Conservation (phyloP, 1,284 basidiomycete genomes). For the Peniophora sp. region DNA sequence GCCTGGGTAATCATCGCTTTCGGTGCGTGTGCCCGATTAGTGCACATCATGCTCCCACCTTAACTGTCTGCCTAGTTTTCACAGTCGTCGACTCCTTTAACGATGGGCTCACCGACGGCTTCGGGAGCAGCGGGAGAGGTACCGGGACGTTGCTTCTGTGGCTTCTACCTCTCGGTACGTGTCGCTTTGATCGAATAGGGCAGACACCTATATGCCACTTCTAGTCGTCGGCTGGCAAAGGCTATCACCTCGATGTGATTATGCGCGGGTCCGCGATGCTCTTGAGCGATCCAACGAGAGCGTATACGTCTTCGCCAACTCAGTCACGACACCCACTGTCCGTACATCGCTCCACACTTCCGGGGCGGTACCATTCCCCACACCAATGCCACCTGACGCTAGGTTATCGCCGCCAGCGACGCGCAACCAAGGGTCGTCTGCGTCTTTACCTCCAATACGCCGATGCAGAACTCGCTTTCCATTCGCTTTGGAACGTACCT, state of each 20-base stretch:
- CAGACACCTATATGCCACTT: not conserved
- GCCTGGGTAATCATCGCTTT: conserved; percentile 4
- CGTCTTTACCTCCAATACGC: not conserved
- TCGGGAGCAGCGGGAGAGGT: not conserved
- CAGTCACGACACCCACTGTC: not conserved
- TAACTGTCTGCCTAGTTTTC: not conserved
- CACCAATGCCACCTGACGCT: too few species aligned
- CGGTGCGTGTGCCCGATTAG: too few species aligned
- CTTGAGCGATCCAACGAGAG: not conserved
- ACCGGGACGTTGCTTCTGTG: not conserved
- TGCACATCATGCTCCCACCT: too few species aligned
- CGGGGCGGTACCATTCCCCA: too few species aligned
- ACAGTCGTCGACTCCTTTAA: conserved; percentile 4
- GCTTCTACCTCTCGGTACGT: not conserved
- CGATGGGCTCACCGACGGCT: not conserved
- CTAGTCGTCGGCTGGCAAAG: not conserved
- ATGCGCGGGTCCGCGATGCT: not conserved
- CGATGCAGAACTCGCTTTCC: too few species aligned
- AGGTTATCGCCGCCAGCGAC: not conserved
- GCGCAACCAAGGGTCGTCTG: not conserved
- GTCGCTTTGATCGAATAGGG: not conserved
- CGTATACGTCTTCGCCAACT: not conserved
- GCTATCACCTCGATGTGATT: not conserved
- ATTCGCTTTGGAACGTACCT: too few species aligned
- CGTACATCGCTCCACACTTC: too few species aligned